These are phyloP conservation scores for Chlorophyllum brunneum DNA, from an alignment of 768 basidiomycete genomes.

Conservation along the genomic window DNA sequence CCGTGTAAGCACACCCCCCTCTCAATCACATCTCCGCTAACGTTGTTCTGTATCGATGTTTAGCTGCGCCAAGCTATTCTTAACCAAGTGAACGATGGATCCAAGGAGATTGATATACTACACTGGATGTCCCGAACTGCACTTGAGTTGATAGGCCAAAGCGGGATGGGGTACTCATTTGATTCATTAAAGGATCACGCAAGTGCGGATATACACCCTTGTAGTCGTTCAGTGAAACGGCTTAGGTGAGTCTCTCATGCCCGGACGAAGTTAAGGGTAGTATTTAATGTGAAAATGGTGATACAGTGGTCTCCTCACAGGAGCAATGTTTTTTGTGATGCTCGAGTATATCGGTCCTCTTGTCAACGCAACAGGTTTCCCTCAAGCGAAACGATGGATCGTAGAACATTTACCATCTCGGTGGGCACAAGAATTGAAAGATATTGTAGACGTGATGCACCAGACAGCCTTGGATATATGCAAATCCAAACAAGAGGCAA, in stretches of 20 bases:
- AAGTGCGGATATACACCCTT: slow-evolving; percentile 23
- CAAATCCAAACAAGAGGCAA: slow-evolving; percentile 30
- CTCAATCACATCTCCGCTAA: not conserved
- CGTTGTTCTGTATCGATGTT: not conserved
- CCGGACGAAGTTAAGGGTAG: not conserved
- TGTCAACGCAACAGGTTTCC: not conserved
- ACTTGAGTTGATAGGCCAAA: slow-evolving; percentile 50
- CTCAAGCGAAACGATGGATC: slow-evolving; percentile 8
- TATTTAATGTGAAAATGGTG: not conserved
- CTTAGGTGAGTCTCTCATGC: slow-evolving; percentile 22
- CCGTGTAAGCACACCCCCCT: slow-evolving; percentile 17
- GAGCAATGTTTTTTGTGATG: not conserved
- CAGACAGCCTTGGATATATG: slow-evolving; percentile 32
- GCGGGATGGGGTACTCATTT: slow-evolving; percentile 42
- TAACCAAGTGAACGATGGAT: slow-evolving; percentile 23
- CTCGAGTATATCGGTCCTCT: not conserved
- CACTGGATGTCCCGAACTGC: slow-evolving; percentile 39
- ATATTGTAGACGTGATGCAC: slow-evolving; percentile 32
- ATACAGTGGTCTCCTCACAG: slow-evolving; percentile 4
- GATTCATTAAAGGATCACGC: slow-evolving; percentile 31
- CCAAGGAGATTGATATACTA: slow-evolving; percentile 29
- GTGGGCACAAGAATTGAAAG: slow-evolving; percentile 26
- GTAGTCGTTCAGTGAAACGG: slow-evolving; percentile 24
- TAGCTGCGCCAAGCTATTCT: slow-evolving; percentile 26
- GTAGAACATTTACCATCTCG: slow-evolving; percentile 15